Base-by-base conservation (phyloP, 2,329 filamentous ascomycete species). In the Claviceps fusiformis region DNA sequence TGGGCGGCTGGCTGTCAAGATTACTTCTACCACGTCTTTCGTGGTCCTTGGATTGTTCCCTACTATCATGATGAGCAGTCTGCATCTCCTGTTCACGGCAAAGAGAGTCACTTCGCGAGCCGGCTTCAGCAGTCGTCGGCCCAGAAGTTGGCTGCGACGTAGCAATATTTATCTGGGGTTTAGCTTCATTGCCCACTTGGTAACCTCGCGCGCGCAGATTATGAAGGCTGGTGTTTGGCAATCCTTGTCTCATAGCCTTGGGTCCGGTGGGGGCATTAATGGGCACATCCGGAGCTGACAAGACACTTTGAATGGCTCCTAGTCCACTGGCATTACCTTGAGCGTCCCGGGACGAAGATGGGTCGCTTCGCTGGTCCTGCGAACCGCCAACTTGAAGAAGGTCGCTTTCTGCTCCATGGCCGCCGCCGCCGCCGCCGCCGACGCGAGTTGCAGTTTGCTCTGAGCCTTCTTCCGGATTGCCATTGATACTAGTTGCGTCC, bases 211-310 rank as follows among this genome's bases (percentile, higher is more conserved):
- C 79, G 59, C 81, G 74, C 67, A 84, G 67, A 62, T 86, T 80
- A 60, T 83, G 79, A 54, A 87, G 79, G 61, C 87, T 88, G 56
- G 85, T 91, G 68, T 95, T 95, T 53, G 88, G 87, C 11, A 90
- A 75, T 35, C 90, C 89, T 70, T 93, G 86, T 59, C 92, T 81
- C 89, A 97, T 95, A 19, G 93, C 93, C 71, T 93, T 91, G 50
- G 93, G 93, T 10, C 91, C 93, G 54, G 87, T 95, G 33, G 93
- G 93, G 33, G 93, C 93, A 71, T 78, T 89, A 71, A 83, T 69
- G 48, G 82, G 82, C 53, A 72, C 69, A 62, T 73, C 68, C 59
- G 72, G 68, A 56, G 62, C 64, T 54, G 68, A 57, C 56, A 65
- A 55, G 33, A 69, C 64, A 52, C 65, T 66, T 59, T 67, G 69